Conservation (phyloP, 2,329 filamentous ascomycete genomes). For the Phyllosticta citriasiana region DNA sequence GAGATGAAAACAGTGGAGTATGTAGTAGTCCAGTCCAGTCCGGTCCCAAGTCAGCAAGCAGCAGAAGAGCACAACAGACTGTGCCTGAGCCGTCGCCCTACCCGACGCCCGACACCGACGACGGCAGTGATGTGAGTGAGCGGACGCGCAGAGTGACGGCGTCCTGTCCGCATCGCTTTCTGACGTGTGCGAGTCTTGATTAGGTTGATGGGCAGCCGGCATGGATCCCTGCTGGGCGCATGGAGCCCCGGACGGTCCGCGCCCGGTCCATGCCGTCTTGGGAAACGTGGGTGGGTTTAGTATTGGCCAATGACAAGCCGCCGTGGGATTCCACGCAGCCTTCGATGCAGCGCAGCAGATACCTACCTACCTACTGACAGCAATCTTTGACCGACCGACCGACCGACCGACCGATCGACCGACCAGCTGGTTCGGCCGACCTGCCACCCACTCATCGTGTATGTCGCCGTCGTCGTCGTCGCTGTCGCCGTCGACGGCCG, state of each 20-base stretch:
- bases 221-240: neutral
- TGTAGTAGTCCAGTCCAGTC: constrained; percentile 1
- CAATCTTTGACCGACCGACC: neutral
- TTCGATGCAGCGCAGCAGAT: constrained; percentile 8
- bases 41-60: neutral
- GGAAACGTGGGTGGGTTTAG: neutral
- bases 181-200: neutral
- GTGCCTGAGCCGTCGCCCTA: neutral
- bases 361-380: neutral
- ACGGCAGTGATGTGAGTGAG: neutral
- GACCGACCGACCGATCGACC: neutral
- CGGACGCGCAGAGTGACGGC: neutral
- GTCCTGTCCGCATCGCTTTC: neutral
- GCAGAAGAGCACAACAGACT: neutral
- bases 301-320: constrained; percentile 1
- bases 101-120: neutral
- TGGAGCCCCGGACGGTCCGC: neutral
- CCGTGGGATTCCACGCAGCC: constrained; percentile 4
- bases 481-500: too few species aligned
- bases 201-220: neutral
- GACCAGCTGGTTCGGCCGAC: neutral
- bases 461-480: neutral
- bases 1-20: constrained; percentile 8
- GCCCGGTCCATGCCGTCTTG: neutral
- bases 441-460: neutral